Percentiles rank a stretch among this genome's conserved stretches.
These are phyloP conservation scores for Cyathus olla DNA, from an alignment of 1,284 basidiomycete genomes.

Conservation along the genomic window DNA sequence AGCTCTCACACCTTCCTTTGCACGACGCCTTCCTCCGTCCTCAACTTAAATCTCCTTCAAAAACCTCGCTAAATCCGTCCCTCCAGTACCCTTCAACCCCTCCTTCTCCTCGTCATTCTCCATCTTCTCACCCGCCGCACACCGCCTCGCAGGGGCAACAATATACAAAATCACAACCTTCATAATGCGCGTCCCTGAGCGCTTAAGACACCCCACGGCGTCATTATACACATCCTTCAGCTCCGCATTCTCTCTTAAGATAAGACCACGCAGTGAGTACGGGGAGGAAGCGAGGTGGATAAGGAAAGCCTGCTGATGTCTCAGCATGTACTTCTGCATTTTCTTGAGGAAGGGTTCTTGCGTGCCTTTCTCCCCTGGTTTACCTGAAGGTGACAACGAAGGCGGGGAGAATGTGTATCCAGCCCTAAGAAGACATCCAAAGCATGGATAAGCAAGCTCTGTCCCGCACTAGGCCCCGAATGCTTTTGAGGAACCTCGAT, in stretches of 20 bases:
- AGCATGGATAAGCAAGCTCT: slow-evolving; percentile 90
- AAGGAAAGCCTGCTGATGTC: slow-evolving; percentile 88
- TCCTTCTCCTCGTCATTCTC: slow-evolving; percentile 15
- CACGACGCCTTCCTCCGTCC: no score
- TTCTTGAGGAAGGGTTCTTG: slow-evolving; percentile 70
- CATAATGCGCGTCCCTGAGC: slow-evolving; percentile 84
- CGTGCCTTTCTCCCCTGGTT: slow-evolving; percentile 12
- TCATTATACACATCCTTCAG: slow-evolving; percentile 77
- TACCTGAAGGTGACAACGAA: slow-evolving; percentile 4
- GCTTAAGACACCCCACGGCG: slow-evolving; percentile 78
- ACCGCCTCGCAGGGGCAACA: slow-evolving; percentile 66
- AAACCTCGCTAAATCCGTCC: slow-evolving; percentile 83
- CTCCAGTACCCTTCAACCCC: slow-evolving; percentile 81
- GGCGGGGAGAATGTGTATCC: slow-evolving; percentile 60
- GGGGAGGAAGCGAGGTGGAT: slow-evolving; percentile 72
- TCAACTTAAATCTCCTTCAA: slow-evolving; percentile 61
- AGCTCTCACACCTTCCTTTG: no score
- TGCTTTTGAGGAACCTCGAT: slow-evolving; percentile 68
- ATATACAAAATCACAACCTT: slow-evolving; percentile 87
- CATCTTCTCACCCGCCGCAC: slow-evolving; percentile 7
- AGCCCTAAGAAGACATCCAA: slow-evolving; percentile 92
- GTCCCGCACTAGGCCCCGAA: slow-evolving; percentile 92
- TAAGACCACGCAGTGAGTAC: slow-evolving; percentile 62
- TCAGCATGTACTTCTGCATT: slow-evolving; percentile 92
- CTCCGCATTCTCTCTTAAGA: slow-evolving; percentile 30